Evolutionary conservation across 257 asterid genomes (phyloP), one percentile per base, ranked within the genome.

Genomic region (Mitragyna speciosa): DNA sequence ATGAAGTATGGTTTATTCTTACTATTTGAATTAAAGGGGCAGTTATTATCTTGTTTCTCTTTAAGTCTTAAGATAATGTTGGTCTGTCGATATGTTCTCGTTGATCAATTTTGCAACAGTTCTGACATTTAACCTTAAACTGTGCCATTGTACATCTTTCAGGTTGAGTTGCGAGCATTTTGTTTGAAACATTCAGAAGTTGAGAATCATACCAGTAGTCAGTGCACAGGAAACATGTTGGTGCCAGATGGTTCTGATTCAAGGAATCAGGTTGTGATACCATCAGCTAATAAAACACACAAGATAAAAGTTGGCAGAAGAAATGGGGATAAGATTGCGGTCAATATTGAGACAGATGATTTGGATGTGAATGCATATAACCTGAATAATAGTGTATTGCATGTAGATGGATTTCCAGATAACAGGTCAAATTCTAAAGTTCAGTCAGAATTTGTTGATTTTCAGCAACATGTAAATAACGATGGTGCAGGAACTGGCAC

Each of bases 121-220:
- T 76, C 76, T 63, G 41, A 24, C 68, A 65, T 77, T n/a, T 74
- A 17, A 19, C 61, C 26, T 84, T n/a, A n/a, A n/a, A n/a, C n/a
- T 72, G 66, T 33, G 61, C 26, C 22, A 28, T 24, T 72, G 70
- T 65, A 31, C 54, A 56, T 76, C 67, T 79, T 83, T 63, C 86
- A 96, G 99, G 97, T 96, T 72, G 98, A 94, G 86, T 83, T 96
- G 88, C 97, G 95, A 73, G 98, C 98, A 59, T 96, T 92, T 87
- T 96, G 99, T 90, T 86, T 90, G 39, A 96, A 94, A 79, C 99
- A 96, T 88, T 96, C 99, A 16, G 96, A 87, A 79, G 88, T 84
- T 82, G 91, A 86, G 81, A 79, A 75, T 78, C 88, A 79, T 39
- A 78, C 78, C 82, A 84, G 86, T 78, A 72, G 82, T 84, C 91